Conservation (phyloP, 768 basidiomycete species). For the Phlegmacium glaucopus region DNA sequence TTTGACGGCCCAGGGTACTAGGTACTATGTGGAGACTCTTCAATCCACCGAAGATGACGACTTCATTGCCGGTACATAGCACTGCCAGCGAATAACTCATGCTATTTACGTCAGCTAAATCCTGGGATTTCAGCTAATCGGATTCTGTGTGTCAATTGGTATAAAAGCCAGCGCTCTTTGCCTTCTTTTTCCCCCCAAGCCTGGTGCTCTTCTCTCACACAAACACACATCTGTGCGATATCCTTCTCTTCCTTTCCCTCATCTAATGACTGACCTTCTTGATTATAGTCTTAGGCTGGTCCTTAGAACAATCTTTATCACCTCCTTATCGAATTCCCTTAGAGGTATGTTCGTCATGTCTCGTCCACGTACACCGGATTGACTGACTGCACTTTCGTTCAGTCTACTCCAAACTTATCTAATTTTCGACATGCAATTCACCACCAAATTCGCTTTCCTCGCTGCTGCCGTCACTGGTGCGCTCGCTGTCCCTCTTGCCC, state of each 20-base stretch:
- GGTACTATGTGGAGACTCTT: too few species aligned
- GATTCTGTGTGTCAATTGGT: too few species aligned
- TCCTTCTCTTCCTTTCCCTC: not conserved
- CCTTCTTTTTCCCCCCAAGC: slow-evolving; percentile 6
- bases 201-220: slow-evolving; percentile 7
- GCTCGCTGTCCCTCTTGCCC: slow-evolving; percentile 13
- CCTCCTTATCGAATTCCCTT: slow-evolving; percentile 11
- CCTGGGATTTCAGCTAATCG: too few species aligned
- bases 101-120: too few species aligned
- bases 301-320: slow-evolving; percentile 17
- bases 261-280: too few species aligned
- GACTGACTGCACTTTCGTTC: not conserved
- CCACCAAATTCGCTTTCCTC: slow-evolving; percentile 18
- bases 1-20: too few species aligned
- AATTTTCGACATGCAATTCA: slow-evolving; percentile 19
- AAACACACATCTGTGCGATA: not conserved
- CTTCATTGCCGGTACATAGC: too few species aligned
- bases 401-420: slow-evolving; percentile 10
- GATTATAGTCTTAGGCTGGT: slow-evolving; percentile 22
- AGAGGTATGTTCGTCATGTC: not conserved
- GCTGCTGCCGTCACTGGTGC: slow-evolving; percentile 18
- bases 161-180: slow-evolving; percentile 1
- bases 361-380: too few species aligned
- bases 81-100: too few species aligned
- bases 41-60: too few species aligned